Evolutionary conservation across 192 early-diverging fungal genomes (phyloP).

Genomic region (Coemansia interrupta): DNA sequence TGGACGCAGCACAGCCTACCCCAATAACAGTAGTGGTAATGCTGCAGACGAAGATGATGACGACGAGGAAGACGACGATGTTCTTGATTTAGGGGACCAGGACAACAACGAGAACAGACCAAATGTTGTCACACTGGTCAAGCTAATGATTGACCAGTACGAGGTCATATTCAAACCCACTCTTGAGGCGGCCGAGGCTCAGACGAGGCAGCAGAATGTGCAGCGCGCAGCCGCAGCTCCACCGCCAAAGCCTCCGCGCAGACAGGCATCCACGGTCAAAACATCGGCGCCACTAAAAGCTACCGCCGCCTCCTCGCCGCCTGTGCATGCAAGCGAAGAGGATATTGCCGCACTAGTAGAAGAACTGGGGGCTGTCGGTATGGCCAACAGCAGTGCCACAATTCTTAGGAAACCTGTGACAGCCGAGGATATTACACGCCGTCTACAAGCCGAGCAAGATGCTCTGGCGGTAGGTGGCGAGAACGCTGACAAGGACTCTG

Average conservation of each 20-base stretch:
- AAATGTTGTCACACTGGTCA: slow-evolving; percentile 43
- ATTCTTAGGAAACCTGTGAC: slow-evolving; percentile 17
- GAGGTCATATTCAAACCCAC: slow-evolving; percentile 46
- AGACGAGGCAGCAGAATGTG: slow-evolving; percentile 26
- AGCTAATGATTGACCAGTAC: slow-evolving; percentile 52
- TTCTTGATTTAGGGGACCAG: slow-evolving; percentile 17
- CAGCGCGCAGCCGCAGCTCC: slow-evolving; percentile 5
- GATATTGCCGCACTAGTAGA: slow-evolving; percentile 45
- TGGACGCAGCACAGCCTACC: not conserved
- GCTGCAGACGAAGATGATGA: slow-evolving; percentile 9
- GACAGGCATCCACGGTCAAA: not conserved
- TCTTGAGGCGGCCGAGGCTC: slow-evolving; percentile 45
- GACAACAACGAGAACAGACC: slow-evolving; percentile 34
- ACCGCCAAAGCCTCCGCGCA: slow-evolving; percentile 39
- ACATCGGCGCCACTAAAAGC: not conserved
- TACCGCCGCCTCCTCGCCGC: not conserved
- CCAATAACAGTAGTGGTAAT: not conserved
- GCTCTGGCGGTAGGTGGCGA: slow-evolving; percentile 10
- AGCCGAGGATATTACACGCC: slow-evolving; percentile 40
- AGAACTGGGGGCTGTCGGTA: slow-evolving; percentile 19
- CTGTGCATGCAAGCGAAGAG: slow-evolving; percentile 40
- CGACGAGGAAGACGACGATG: slow-evolving; percentile 30
- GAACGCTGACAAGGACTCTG: slow-evolving; percentile 11
- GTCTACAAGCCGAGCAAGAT: slow-evolving; percentile 42
- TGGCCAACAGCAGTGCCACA: slow-evolving; percentile 7